Evolutionary conservation across 805 yeast genomes (phyloP), one percentile per base, ranked within the genome.

Genomic region (Myxozyma geophila): DNA sequence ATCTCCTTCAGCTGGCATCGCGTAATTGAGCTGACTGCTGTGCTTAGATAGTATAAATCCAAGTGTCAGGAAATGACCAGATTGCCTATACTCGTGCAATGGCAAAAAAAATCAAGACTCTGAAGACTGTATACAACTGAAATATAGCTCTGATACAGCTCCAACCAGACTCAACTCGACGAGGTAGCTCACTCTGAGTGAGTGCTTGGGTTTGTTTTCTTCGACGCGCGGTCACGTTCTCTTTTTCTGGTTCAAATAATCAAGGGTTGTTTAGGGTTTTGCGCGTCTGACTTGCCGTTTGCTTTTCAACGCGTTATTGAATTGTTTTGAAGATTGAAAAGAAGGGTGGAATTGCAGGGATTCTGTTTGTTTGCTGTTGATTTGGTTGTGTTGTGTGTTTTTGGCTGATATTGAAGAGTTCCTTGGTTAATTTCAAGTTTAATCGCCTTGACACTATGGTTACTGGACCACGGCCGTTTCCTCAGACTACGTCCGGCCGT

Each of bases 1-100:
- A 28, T 65, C 68, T 17, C 67, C 64, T 28, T 48, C 59, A n/a
- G 40, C 46, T 39, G 68, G 62, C 67, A 65, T 65, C 52, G 51
- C 51, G 44, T 48, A 51, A 39, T 17, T 21, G 17, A 35, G 39
- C 12, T 35, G 53, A 40, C 40, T 28, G 19, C 35, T 15, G 41
- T 7, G 41, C 41, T 2, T 3, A 39, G 2, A 39, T 28, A 3
- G 5, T 28, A 5, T 28, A 5, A 28, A 3, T 39, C 7, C 41
- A 39, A 39, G 41, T 12, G 13, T 12, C 41, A 2, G n/a, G 41
- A 39, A 39, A 39, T 39, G 6, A 39, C n/a, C 7, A 39, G n/a
- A 12, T 39, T 39, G 13, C 3, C 41, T 39, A 2, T 12, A 12
- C 7, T 39, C 41, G 28, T 28, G 28, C 28, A 28, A 28, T 39